These are phyloP conservation scores for Discostella stelligera DNA, from an alignment of 352 stramenopile genomes.

Conservation along the genomic window DNA sequence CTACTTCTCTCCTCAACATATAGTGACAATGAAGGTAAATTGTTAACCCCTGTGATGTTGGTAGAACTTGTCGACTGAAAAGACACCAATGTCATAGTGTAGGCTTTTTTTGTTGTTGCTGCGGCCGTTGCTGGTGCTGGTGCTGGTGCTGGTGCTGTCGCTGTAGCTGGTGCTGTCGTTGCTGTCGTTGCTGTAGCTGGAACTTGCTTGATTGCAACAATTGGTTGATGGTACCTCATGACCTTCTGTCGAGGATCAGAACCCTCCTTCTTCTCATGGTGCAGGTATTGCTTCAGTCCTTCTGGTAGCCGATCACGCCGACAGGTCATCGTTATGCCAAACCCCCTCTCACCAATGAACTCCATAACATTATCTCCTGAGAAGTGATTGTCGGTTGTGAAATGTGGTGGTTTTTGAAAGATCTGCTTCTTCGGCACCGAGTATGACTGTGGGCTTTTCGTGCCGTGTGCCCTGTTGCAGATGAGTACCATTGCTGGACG, in stretches of 20 bases:
- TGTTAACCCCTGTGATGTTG: constrained; percentile 17
- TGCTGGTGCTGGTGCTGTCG: no score
- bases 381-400: background rate
- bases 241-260: background rate
- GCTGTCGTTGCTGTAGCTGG: no score
- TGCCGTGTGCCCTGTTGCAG: no score
- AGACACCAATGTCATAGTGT: constrained; percentile 4
- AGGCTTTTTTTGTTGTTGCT: constrained; percentile 4
- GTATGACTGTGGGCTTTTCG: no score
- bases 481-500: background rate
- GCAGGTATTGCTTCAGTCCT: background rate
- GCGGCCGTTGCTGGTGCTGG: no score
- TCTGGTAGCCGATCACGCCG: background rate
- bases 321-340: background rate
- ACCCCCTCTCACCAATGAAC: background rate
- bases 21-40: background rate
- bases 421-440: background rate
- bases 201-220: constrained; percentile 9
- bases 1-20: background rate
- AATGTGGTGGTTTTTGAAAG: background rate
- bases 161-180: no score
- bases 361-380: constrained; percentile 1
- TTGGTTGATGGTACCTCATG: background rate
- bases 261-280: background rate
- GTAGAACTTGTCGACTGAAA: constrained; percentile 20